These are phyloP conservation scores for Triticum aestivum DNA, from an alignment of 176 grass and related monocot genomes.

Conservation along the genomic window DNA sequence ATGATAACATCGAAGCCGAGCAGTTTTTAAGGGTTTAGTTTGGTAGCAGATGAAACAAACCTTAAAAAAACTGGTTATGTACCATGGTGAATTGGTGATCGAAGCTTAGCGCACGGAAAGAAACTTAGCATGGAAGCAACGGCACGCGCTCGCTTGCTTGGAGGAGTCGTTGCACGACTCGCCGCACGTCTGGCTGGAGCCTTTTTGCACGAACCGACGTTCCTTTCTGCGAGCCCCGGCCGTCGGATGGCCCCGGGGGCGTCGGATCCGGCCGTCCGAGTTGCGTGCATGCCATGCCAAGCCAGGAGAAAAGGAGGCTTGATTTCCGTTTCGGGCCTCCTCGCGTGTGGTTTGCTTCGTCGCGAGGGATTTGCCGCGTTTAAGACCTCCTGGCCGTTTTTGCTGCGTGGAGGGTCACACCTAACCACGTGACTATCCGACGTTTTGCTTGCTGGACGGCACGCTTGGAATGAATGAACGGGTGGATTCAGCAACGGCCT, in stretches of 20 bases:
- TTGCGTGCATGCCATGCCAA: neutral
- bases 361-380: neutral
- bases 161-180: neutral
- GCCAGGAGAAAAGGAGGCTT: neutral
- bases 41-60: neutral
- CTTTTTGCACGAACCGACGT: neutral
- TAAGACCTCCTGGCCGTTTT: neutral
- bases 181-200: neutral
- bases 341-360: neutral
- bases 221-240: neutral
- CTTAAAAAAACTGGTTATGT: no score
- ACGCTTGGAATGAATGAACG: neutral
- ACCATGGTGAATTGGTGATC: neutral
- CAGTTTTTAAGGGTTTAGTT: neutral
- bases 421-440: neutral
- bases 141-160: constrained; percentile 5
- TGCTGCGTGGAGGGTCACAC: neutral
- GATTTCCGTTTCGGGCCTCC: neutral
- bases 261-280: neutral
- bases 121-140: neutral
- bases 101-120: neutral
- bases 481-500: neutral
- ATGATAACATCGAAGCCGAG: neutral
- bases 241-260: neutral
- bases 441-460: neutral